Percentiles rank a stretch among this genome's conserved stretches.
Evolutionary conservation across 1,139 yeast species (phyloP).

Genomic region (Blastobotrys raffinosifermentans): DNA sequence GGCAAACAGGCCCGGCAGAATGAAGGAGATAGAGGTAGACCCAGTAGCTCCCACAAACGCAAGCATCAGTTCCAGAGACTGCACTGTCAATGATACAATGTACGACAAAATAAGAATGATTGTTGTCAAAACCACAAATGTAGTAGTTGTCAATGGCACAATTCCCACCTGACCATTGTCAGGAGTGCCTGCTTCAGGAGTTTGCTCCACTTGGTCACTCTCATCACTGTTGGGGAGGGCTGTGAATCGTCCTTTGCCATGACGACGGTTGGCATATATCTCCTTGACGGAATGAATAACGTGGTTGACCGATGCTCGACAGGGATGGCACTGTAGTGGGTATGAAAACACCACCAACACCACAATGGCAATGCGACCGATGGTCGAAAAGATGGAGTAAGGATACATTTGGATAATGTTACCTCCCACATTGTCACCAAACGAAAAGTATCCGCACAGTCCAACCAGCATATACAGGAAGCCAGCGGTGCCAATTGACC

Average conservation of each 20-base stretch:
- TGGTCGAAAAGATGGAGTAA: slow-evolving; percentile 42
- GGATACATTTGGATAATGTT: slow-evolving; percentile 67
- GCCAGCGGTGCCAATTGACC: slow-evolving; percentile 54
- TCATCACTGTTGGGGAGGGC: slow-evolving; percentile 12
- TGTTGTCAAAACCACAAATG: slow-evolving; percentile 61
- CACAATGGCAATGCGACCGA: slow-evolving; percentile 73
- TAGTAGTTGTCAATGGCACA: slow-evolving; percentile 39
- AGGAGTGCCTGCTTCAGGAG: slow-evolving; percentile 5
- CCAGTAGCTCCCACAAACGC: slow-evolving; percentile 96
- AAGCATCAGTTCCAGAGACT: slow-evolving; percentile 75
- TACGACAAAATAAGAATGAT: slow-evolving; percentile 58
- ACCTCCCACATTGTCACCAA: slow-evolving; percentile 72
- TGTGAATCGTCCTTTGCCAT: slow-evolving; percentile 10
- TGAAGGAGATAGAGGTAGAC: slow-evolving; percentile 87
- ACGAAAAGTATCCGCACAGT: slow-evolving; percentile 75
- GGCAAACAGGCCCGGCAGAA: slow-evolving; percentile 87
- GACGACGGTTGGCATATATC: neutral
- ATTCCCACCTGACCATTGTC: slow-evolving; percentile 8
- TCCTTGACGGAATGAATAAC: slow-evolving; percentile 48
- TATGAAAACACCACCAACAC: slow-evolving; percentile 80
- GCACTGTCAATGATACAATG: slow-evolving; percentile 67
- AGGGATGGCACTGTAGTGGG: slow-evolving; percentile 92
- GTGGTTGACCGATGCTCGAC: slow-evolving; percentile 78
- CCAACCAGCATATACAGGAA: slow-evolving; percentile 67
- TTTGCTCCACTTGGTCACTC: slow-evolving; percentile 9